phyloP scores from a whole-genome alignment of 2,329 filamentous ascomycete species.

The Purpureocillium takamizusanense region DNA sequence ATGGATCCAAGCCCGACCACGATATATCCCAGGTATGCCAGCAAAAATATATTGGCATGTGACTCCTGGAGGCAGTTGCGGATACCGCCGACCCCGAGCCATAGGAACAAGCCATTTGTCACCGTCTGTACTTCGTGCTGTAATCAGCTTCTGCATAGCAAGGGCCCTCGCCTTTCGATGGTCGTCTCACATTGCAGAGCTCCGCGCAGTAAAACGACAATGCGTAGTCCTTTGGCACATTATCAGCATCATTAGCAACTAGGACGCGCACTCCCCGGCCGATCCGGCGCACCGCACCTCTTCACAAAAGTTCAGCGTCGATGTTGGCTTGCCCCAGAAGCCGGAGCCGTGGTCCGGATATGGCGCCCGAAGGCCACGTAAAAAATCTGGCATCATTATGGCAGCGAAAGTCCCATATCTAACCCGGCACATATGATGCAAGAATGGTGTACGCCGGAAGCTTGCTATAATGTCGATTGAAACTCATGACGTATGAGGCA shows the following conservation, averaged over 20 bases:
- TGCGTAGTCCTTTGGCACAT: constrained; percentile 44
- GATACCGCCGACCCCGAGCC: constrained; percentile 67
- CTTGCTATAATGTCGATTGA: too few relatives aligned
- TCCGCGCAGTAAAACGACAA: constrained; percentile 68
- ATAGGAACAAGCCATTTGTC: constrained; percentile 77
- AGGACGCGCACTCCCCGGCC: too few relatives aligned
- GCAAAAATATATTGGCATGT: constrained; percentile 67
- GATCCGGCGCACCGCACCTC: constrained; percentile 42
- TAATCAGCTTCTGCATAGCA: constrained; percentile 2
- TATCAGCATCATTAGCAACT: not conserved
- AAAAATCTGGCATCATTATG: not conserved
- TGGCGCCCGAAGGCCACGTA: constrained; percentile 15
- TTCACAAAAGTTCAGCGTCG: constrained; percentile 73
- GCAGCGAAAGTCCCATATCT: too few relatives aligned
- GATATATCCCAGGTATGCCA: constrained; percentile 48
- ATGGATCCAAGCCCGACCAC: constrained; percentile 46
- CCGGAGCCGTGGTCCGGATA: constrained; percentile 40
- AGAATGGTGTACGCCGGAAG: too few relatives aligned
- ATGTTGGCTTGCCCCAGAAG: constrained; percentile 62
- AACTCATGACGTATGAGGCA: too few relatives aligned
- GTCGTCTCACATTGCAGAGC: constrained; percentile 50
- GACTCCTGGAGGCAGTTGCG: constrained; percentile 60
- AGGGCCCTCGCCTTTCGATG: not conserved
- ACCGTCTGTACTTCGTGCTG: constrained; percentile 43
- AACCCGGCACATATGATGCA: too few relatives aligned